A percentile compares a stretch with the other conserved stretches of the same genome.
Evolutionary conservation across 2,329 filamentous ascomycete species (phyloP).

Genomic region (Fonsecaea monophora): DNA sequence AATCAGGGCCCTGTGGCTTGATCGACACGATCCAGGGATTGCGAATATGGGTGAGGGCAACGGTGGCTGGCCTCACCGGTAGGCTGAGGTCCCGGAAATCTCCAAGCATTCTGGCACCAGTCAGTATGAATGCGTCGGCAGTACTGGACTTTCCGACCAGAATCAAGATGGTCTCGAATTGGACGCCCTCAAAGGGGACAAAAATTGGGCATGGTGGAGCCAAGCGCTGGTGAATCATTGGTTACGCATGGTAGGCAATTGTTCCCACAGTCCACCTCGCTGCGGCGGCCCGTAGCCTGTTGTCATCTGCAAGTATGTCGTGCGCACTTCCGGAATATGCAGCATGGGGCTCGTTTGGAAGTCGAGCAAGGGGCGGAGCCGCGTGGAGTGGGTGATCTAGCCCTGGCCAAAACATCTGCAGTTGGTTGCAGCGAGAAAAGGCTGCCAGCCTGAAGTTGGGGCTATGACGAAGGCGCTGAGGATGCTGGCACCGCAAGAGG

Average conservation of each 20-base stretch:
- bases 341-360: conserved; percentile 19
- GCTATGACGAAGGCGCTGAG: neutral
- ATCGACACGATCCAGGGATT: conserved; percentile 8
- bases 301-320: conserved; percentile 36
- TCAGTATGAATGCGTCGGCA: neutral
- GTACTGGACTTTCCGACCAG: conserved; percentile 16
- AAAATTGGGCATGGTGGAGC: conserved; percentile 16
- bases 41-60: neutral
- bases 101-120: conserved; percentile 19
- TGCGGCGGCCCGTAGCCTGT: conserved; percentile 31
- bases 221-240: neutral
- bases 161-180: conserved; percentile 8
- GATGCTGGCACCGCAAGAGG: neutral
- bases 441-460: neutral
- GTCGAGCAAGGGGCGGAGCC: conserved; percentile 29
- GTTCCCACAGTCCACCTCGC: conserved; percentile 16
- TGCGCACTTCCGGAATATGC: conserved; percentile 28
- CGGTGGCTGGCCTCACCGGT: neutral
- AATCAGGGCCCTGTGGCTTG: conserved; percentile 18
- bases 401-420: conserved; percentile 13
- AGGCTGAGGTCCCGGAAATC: conserved; percentile 13
- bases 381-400: conserved; percentile 17
- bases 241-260: neutral
- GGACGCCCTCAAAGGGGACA: neutral
- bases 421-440: conserved; percentile 11